Evolutionary conservation across 139 green algal genomes (phyloP), one percentile per base, ranked within the genome.

Genomic region (Pycnococcus provasolii): DNA sequence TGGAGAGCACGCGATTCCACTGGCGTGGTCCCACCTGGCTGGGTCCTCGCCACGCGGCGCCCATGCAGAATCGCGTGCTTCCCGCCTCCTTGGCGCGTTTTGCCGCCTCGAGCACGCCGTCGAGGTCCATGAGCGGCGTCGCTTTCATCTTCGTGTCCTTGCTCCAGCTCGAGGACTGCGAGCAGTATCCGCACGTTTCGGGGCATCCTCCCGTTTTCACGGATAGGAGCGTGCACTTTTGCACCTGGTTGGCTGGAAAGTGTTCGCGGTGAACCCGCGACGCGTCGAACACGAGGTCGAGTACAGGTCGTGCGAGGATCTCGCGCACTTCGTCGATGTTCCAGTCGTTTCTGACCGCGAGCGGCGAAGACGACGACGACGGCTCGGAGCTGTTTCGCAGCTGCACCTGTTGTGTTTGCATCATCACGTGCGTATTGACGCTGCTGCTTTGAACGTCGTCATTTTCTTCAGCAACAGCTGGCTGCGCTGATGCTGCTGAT

Each of bases 51-150:
- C 92, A 98, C 3, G 92, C 92, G 2, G 92, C 91, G 4, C 92
- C 92, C 93, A 99, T 97, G 82, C 93, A 99, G 82, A 99, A 99
- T 13, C 93, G 87, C 3, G 93, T 99, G 82, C 83, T 94, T 61
- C 93, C 93, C 1, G 89, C 73, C 41, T 89, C 91, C 53, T 89
- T 88, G 40, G 92, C 92, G 3, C 88, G 72, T 62, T 53, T 45
- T 9, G 55, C 64, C 42, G 86, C 82, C 77, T 94, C 70, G 69
- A 94, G 90, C 58, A 97, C 88, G 26, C 85, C 80, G 42, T 96
- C 88, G 46, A 96, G 70, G 43, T 87, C 81, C 89, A 96, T 90
- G 45, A 97, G 86, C 76, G 90, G 91, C 73, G 93, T 86, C 2
- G 91, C 91, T 75, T 96, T 95, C 2, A 90, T 80, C 4, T 83